Conservation (phyloP, 2,329 filamentous ascomycete genomes). For the Akanthomyces uredinophilus region DNA sequence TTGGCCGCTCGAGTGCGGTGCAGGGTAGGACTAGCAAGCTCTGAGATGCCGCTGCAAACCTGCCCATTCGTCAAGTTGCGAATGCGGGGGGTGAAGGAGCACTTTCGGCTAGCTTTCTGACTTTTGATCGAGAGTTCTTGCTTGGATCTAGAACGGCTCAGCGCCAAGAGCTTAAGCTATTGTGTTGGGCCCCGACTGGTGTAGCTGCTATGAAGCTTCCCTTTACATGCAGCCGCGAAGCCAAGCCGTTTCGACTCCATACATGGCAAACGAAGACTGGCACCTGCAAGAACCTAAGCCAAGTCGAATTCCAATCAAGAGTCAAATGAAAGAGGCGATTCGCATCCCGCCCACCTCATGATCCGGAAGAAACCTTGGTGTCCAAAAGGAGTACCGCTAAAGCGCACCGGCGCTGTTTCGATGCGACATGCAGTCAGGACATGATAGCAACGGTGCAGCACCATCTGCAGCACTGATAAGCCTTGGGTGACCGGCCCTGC, state of each 20-base stretch:
- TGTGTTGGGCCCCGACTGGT: too few species aligned
- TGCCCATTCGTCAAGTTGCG: neutral
- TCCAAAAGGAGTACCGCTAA: neutral
- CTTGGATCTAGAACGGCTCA: neutral
- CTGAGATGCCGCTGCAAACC: neutral
- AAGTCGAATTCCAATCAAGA: too few species aligned
- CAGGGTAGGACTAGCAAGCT: neutral
- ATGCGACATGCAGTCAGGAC: neutral
- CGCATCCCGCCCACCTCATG: too few species aligned
- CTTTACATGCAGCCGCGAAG: neutral
- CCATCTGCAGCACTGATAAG: neutral
- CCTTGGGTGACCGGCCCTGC: neutral
- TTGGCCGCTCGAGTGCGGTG: neutral
- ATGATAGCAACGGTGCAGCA: neutral
- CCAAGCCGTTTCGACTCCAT: neutral
- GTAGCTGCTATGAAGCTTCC: neutral
- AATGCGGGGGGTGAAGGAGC: neutral
- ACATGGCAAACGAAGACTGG: too few species aligned
- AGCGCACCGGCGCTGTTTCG: neutral
- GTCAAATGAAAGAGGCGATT: too few species aligned
- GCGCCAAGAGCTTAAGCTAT: neutral
- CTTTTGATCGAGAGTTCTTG: neutral
- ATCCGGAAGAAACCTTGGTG: neutral
- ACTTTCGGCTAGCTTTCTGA: neutral
- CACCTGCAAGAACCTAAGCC: too few species aligned